Evolutionary conservation across 768 basidiomycete species (phyloP).

Genomic region (Tulasnella sp.): DNA sequence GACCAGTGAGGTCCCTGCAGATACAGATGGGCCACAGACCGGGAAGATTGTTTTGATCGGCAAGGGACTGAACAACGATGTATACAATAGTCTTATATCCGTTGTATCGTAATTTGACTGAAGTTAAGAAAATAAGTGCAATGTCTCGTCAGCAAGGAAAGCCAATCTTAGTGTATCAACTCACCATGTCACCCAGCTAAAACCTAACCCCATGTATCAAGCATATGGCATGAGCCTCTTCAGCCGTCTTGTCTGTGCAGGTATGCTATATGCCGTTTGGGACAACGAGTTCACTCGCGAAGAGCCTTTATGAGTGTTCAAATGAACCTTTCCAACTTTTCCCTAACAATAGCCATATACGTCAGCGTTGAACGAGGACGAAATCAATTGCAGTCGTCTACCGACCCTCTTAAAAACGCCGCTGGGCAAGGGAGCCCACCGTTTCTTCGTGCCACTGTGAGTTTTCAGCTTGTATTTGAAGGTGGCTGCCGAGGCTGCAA

Average conservation of each 20-base stretch:
- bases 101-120: background rate
- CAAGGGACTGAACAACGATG: slow-evolving; percentile 43
- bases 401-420: slow-evolving; percentile 18
- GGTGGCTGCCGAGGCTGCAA: slow-evolving; percentile 1
- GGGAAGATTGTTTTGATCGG: slow-evolving; percentile 88
- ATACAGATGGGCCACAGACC: slow-evolving; percentile 39
- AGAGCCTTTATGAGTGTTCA: slow-evolving; percentile 15
- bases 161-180: too few relatives aligned
- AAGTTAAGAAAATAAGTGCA: too few relatives aligned
- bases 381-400: too few relatives aligned
- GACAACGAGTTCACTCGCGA: slow-evolving; percentile 15
- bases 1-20: slow-evolving; percentile 35
- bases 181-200: too few relatives aligned
- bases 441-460: slow-evolving; percentile 17
- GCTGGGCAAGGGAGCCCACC: slow-evolving; percentile 16
- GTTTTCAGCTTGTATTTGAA: slow-evolving; percentile 14
- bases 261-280: slow-evolving; percentile 17
- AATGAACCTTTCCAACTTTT: slow-evolving; percentile 16
- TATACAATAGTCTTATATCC: background rate
- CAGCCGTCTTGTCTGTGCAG: slow-evolving; percentile 14
- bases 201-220: background rate
- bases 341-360: too few relatives aligned
- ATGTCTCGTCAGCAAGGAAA: too few relatives aligned
- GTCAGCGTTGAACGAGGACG: too few relatives aligned
- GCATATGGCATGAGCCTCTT: slow-evolving; percentile 19